Evolutionary conservation across 164 flowering plant genomes (phyloP).

Genomic region (Paratinospora sagittata): DNA sequence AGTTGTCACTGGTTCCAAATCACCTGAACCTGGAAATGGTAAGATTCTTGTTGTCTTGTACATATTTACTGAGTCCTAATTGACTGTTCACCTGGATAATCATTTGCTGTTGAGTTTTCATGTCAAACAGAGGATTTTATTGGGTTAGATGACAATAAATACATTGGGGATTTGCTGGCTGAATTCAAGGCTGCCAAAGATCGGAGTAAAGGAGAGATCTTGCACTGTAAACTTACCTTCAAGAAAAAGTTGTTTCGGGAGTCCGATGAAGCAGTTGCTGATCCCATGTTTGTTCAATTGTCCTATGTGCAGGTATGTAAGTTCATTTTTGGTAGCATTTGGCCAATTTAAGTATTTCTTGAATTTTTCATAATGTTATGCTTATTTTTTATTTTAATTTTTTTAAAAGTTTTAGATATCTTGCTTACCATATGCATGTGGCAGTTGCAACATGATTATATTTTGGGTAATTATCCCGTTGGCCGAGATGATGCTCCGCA

Average conservation of each 20-base stretch:
- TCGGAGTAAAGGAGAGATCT: constrained; percentile 89
- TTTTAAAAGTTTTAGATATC: neutral
- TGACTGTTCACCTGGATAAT: neutral
- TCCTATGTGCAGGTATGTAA: constrained; percentile 86
- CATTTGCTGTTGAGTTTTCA: constrained; percentile 12
- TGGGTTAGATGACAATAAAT: constrained; percentile 90
- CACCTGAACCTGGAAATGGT: constrained; percentile 86
- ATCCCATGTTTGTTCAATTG: constrained; percentile 92
- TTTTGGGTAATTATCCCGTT: constrained; percentile 96
- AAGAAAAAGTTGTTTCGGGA: constrained; percentile 94
- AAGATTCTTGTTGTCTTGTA: constrained; percentile 17
- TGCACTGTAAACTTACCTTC: constrained; percentile 84
- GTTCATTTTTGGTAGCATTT: constrained; percentile 3
- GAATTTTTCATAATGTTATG: neutral
- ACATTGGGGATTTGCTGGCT: constrained; percentile 87
- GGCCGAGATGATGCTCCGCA: constrained; percentile 98
- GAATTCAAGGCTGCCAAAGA: constrained; percentile 95
- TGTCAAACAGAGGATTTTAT: constrained; percentile 74
- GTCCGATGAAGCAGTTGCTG: constrained; percentile 88
- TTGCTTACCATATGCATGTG: constrained; percentile 14
- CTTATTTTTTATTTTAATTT: constrained; percentile 3
- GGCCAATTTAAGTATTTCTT: neutral
- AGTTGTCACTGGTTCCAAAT: constrained; percentile 79
- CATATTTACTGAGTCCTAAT: neutral
- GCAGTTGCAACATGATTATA: constrained; percentile 98